Percentiles rank a stretch among this genome's conserved stretches.
Conservation (phyloP, 1,139 yeast species). For the Yamadazyma atmosphaerica region DNA sequence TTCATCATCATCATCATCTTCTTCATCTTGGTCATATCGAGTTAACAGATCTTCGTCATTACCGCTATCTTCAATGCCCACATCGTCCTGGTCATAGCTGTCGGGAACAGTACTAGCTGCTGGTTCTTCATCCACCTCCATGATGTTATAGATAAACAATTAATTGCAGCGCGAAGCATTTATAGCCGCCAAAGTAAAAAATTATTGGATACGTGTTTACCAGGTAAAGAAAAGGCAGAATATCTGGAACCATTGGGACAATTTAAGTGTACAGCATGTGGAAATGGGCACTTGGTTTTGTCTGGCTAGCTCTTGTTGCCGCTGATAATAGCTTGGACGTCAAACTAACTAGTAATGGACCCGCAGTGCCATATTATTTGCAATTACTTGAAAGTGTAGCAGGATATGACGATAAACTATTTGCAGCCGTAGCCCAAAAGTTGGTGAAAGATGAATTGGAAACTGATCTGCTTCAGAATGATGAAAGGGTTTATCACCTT, state of each 20-base stretch:
- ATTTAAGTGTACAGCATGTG: not conserved
- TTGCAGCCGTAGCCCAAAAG: constrained; percentile 43
- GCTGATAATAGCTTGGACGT: not conserved
- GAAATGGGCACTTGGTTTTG: not conserved
- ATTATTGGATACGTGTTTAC: too few relatives aligned
- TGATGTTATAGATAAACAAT: too few relatives aligned
- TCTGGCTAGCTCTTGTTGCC: not conserved
- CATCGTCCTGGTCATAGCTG: too few relatives aligned
- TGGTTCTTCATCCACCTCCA: too few relatives aligned
- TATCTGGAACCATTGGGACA: too few relatives aligned
- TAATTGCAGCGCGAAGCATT: too few relatives aligned
- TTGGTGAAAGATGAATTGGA: constrained; percentile 26
- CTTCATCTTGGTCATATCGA: not conserved
- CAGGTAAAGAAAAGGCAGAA: too few relatives aligned
- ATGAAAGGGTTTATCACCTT: constrained; percentile 36
- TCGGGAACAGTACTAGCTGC: too few relatives aligned
- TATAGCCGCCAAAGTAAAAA: too few relatives aligned
- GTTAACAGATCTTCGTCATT: too few relatives aligned
- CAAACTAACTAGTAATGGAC: not conserved
- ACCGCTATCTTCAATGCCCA: too few relatives aligned
- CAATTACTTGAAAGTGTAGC: constrained; percentile 58
- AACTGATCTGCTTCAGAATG: constrained; percentile 22
- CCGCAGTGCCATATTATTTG: constrained; percentile 27
- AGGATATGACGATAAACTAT: constrained; percentile 49
- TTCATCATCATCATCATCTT: constrained; percentile 19